Base-by-base conservation (phyloP, 148 eudicot species). In the Fagopyrum homotropicum region DNA sequence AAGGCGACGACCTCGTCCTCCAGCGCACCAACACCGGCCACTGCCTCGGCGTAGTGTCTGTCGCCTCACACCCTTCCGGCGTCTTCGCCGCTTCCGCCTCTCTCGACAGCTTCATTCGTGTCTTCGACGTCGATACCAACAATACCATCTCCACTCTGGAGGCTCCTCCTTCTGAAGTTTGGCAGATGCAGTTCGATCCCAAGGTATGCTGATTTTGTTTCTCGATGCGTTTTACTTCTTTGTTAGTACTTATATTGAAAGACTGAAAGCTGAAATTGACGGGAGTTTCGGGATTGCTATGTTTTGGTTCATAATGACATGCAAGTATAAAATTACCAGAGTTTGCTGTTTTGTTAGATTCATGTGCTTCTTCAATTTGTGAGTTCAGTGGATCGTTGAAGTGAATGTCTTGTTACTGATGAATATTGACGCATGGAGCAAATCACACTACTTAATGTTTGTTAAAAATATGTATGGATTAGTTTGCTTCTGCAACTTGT, bases 61-160 rank as follows among this genome's bases (percentile, higher is more conserved):
- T 95, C 10, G 96, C 99, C 2, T 89, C 97, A 0, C 97, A 92
- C 29, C 99, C 99, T 40, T 86, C 91, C 19, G 97, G 99, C 2
- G 84, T 79, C 19, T 86, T 92, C 6, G 99, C 97, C 4, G 99
- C 99, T 10, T 90, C 99, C 0, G 97, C 99, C 16, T 86, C 96
- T 0, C 86, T 95, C 8, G 99, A 95, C 61, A 92, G 99, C 84
- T 88, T 90, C 76, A 80, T 95, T 4, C 85, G 99, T 9, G 96
- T 92, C 43, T 95, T 92, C 77, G 92, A 95, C 75, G 97, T 95
- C 2, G 87, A 85, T 45, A 81, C 88, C 5, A 92, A 92, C 70
- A 77, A 83, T 48, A 95, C 99, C 45, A 77, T 92, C 43, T 91
- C 96, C 22, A 84, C 97, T 9, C 96, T 95, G 46, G 93, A 92